Evolutionary conservation across 192 early-diverging fungal species (phyloP), one percentile per base, ranked within the genome.

Genomic region (Linnemannia schmuckeri): DNA sequence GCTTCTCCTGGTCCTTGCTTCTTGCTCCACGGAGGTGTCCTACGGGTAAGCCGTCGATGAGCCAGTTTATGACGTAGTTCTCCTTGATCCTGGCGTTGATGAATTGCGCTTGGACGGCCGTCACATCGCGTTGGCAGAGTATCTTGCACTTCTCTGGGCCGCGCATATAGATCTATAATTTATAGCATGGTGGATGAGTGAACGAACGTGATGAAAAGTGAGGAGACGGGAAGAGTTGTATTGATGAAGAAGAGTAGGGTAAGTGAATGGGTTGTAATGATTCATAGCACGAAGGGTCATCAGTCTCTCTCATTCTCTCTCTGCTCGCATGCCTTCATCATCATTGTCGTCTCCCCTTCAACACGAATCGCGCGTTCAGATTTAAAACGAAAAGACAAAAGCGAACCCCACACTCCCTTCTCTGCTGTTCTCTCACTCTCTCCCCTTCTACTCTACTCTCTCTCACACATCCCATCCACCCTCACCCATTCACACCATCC

Each of bases 31-130:
- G 72, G 93, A 78, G 49, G 40, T 81, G 80, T 22, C 75, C 85
- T 17, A 66, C 97, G 1, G 98, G 98, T 27, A 99, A 91, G 8
- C 97, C 97, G 89, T 99, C 98, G 54, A 99, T 95, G 72, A 97
- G 89, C 95, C 95, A 96, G 86, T 96, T 97, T 72, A 94, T 89
- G 37, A 90, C 92, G 83, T 97, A 97, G 30, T 94, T 93, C 78
- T 96, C 95, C 66, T 85, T 81, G 33, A 97, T 95, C 74, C 97
- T 93, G 61, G 95, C 94, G 81, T 96, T 97, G 70, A 98, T 95
- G 89, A 99, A 98, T 70, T 93, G 88, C 0, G 95, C 95, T 79
- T 98, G 95, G n/a, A 93, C 91, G 3, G 85, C 86, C 0, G 94
- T 93, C 41, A 97, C 91, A 12, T 84, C 88, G 47, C 81, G 81